A percentile compares a stretch with the other conserved stretches of the same genome.
phyloP scores from a whole-genome alignment of 1,139 yeast genomes.

The Entelexis paramagnoliae region DNA sequence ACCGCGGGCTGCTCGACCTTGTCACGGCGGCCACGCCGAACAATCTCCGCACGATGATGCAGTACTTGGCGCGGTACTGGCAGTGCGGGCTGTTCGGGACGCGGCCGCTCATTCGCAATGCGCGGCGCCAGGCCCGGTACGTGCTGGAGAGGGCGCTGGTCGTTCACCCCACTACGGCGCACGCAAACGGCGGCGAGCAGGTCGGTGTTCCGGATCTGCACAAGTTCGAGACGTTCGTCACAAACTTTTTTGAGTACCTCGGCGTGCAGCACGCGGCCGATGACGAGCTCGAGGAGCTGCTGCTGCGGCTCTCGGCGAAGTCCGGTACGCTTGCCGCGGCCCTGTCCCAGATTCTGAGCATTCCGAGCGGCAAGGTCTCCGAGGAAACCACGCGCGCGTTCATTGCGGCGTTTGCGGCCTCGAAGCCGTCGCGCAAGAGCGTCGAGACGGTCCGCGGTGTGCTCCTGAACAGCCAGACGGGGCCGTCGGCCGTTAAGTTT shows the following conservation, averaged over 20 bases:
- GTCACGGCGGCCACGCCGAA: slow-evolving; percentile 19
- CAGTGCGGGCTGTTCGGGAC: slow-evolving; percentile 21
- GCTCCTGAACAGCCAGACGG: slow-evolving; percentile 12
- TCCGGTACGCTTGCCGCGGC: slow-evolving; percentile 28
- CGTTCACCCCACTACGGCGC: slow-evolving; percentile 19
- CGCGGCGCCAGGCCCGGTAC: slow-evolving; percentile 21
- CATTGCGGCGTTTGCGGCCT: slow-evolving; percentile 22
- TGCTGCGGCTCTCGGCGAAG: slow-evolving; percentile 27
- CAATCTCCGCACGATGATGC: slow-evolving; percentile 23
- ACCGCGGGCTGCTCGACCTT: slow-evolving; percentile 19
- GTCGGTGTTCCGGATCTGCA: slow-evolving; percentile 21
- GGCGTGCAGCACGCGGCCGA: slow-evolving; percentile 9
- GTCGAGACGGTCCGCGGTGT: slow-evolving; percentile 1
- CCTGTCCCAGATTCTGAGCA: slow-evolving; percentile 21
- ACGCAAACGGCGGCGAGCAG: slow-evolving; percentile 21
- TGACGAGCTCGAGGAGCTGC: slow-evolving; percentile 24
- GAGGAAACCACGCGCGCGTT: slow-evolving; percentile 26
- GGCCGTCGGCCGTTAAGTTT: slow-evolving; percentile 24
- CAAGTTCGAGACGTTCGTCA: slow-evolving; percentile 21
- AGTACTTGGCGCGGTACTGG: slow-evolving; percentile 23
- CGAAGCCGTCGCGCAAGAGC: slow-evolving; percentile 5
- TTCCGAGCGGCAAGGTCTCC: slow-evolving; percentile 23
- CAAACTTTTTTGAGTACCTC: slow-evolving; percentile 18
- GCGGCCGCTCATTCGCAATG: slow-evolving; percentile 21
- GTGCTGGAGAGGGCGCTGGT: slow-evolving; percentile 21